Conservation (phyloP, 75 land plant genomes). For the Azolla pinnata region DNA sequence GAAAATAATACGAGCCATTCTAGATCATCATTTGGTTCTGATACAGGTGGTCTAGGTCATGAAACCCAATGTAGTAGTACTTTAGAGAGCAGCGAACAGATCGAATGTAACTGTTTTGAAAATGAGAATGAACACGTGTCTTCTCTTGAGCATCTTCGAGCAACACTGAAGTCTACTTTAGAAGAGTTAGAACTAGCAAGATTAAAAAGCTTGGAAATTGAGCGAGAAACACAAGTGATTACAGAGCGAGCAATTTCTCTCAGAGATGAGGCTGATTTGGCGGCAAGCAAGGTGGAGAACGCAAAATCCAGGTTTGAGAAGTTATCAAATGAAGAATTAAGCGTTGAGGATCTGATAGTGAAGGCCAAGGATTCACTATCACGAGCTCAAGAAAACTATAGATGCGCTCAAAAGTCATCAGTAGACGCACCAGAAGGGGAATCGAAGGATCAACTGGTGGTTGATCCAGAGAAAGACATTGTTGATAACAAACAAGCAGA, state of each 20-base stretch:
- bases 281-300: constrained; percentile 42
- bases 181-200: constrained; percentile 68
- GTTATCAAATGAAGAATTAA: constrained; percentile 4
- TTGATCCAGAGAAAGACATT: constrained; percentile 1
- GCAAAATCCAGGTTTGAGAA: constrained; percentile 33
- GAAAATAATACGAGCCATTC: too few relatives aligned
- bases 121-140: constrained; percentile 12
- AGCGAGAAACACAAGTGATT: constrained; percentile 69
- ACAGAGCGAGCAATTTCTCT: constrained; percentile 70
- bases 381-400: constrained; percentile 10
- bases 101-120: neutral
- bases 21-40: neutral
- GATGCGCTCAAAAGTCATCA: constrained; percentile 9
- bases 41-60: neutral
- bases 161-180: constrained; percentile 42
- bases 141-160: constrained; percentile 43
- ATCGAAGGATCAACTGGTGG: constrained; percentile 8
- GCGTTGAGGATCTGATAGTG: constrained; percentile 5
- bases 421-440: constrained; percentile 7
- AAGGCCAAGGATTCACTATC: constrained; percentile 4
- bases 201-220: constrained; percentile 60
- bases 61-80: neutral
- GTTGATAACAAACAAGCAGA: constrained; percentile 14
- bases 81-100: neutral
- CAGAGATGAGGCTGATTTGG: constrained; percentile 62